Evolutionary conservation across 106 monocot species (phyloP), one percentile per base, ranked within the genome.

Genomic region (Amphibolis antarctica): DNA sequence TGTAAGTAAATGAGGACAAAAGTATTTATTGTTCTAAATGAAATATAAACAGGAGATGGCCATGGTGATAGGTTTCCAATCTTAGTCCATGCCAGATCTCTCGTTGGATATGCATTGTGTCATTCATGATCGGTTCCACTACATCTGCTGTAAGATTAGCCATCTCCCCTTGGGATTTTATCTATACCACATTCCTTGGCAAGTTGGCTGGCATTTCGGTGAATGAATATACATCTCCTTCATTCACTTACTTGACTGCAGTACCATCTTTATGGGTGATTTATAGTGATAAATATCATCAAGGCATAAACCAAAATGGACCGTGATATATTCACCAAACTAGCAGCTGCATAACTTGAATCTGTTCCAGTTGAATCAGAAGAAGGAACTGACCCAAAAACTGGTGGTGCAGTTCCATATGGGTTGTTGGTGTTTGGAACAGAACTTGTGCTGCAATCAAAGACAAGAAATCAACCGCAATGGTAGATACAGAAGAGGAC

Each of bases 381-480:
- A 57, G 26, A 12, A 27, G 26, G 57, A 30, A 21, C 48, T 3
- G 48, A 13, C 48, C 57, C 57, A 57, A 26, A 27, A 26, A 28
- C 28, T 57, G 57, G 57, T 17, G 57, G 14, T n/a, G 57, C 57
- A 11, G 57, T 26, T 57, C 57, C 28, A 13, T 28, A 26, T 23
- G 55, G 64, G 44, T 64, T 64, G 56, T 12, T 55, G 0, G 55
- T 52, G 64, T 55, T 54, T 45, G 62, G 43, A 36, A 62, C n/a
- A 6, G 71, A 71, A 31, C 53, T 48, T 31, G 51, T 63, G 62
- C 71, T 71, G 71, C 14, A 5, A 58, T 30, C 28, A 5, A 60
- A n/a, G 14, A 60, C 20, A 60, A 19, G 17, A 23, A 21, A 9
- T 36, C 12, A n/a, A 9, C 4, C 9, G 6, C 19, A 36, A 18